Percentiles rank a stretch among this genome's conserved stretches.
These are phyloP conservation scores for Guadua angustifolia DNA, from an alignment of 176 grass and related monocot species.

Conservation along the genomic window DNA sequence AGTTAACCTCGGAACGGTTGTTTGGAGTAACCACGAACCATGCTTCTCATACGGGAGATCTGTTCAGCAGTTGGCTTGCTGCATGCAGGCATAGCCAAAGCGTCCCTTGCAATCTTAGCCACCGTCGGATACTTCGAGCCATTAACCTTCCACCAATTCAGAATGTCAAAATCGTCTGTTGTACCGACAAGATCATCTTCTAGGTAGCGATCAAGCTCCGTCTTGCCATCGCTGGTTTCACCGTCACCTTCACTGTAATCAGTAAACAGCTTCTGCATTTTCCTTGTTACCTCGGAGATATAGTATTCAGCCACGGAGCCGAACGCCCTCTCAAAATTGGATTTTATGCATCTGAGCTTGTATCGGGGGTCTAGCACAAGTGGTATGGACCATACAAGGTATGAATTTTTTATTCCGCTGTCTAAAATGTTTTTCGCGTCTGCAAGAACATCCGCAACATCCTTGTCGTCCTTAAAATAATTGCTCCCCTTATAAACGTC, in stretches of 20 bases:
- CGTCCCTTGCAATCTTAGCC: neutral
- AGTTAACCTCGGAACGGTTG: too few relatives aligned
- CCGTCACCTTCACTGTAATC: too few relatives aligned
- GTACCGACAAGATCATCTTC: neutral
- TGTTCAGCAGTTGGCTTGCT: neutral
- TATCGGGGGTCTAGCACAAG: conserved; percentile 20
- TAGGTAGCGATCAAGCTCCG: neutral
- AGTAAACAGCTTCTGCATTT: too few relatives aligned
- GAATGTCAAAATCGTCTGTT: too few relatives aligned
- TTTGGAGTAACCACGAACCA: neutral
- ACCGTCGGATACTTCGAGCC: neutral
- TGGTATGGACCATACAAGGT: neutral
- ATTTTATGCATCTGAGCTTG: neutral
- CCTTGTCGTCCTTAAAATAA: too few relatives aligned
- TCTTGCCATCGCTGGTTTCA: too few relatives aligned
- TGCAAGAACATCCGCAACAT: neutral
- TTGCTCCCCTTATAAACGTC: rapidly evolving
- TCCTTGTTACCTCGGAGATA: too few relatives aligned
- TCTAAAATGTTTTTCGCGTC: neutral
- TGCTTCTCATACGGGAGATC: neutral
- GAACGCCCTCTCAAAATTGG: neutral
- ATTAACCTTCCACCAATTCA: conserved; percentile 13
- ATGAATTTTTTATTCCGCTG: neutral
- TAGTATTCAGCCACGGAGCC: too few relatives aligned
- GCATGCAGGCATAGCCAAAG: conserved; percentile 1